Percentiles rank a stretch among this genome's conserved stretches.
Conservation (phyloP, 2,329 filamentous ascomycete species). For the Colletotrichum falcatum region DNA sequence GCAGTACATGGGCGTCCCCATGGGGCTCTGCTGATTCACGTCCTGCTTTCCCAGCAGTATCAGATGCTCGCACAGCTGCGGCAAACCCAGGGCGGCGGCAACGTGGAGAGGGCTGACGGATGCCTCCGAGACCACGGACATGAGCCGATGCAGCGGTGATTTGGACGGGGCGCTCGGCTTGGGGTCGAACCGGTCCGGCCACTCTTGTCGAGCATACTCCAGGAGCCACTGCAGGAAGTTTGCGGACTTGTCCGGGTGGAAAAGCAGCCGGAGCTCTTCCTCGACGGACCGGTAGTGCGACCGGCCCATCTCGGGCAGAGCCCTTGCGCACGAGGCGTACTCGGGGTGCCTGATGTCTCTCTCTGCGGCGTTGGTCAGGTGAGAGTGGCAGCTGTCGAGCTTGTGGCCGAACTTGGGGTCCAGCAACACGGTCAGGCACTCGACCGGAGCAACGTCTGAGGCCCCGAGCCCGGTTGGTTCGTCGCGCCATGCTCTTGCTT, state of each 20-base stretch:
- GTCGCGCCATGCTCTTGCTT: conserved; percentile 34
- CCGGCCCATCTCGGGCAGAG: conserved; percentile 46
- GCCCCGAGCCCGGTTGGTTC: too few species aligned
- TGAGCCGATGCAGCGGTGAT: conserved; percentile 47
- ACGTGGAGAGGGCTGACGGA: conserved; percentile 50
- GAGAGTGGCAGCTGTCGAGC: not conserved
- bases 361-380: not conserved
- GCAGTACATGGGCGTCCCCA: conserved; percentile 51
- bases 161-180: conserved; percentile 41
- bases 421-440: conserved; percentile 2
- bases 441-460: not conserved
- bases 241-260: conserved; percentile 44
- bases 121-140: conserved; percentile 47
- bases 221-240: conserved; percentile 54
- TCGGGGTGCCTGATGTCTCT: conserved; percentile 12
- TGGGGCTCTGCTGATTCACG: conserved; percentile 43
- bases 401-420: not conserved
- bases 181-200: conserved; percentile 44
- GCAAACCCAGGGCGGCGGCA: conserved; percentile 50
- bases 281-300: conserved; percentile 44
- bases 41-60: conserved; percentile 29
- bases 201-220: conserved; percentile 49
- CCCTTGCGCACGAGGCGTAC: conserved; percentile 16
- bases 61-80: conserved; percentile 45
- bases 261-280: conserved; percentile 47